phyloP scores from a whole-genome alignment of 2,329 filamentous ascomycete genomes.

The Thelonectria blattea region DNA sequence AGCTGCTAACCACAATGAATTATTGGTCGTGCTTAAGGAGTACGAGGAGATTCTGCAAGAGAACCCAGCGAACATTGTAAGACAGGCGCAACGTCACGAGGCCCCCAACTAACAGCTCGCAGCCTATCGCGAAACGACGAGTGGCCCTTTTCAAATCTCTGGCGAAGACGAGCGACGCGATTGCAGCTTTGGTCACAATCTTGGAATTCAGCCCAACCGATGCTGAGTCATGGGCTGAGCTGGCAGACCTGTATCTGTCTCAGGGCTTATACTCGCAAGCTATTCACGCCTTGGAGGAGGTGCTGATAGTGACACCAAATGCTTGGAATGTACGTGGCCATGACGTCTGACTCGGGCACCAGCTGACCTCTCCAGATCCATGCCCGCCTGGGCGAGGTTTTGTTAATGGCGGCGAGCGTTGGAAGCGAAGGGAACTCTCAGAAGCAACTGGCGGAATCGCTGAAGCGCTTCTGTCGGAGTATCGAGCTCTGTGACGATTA shows the following conservation, averaged over 20 bases:
- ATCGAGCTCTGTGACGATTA: conserved; percentile 95
- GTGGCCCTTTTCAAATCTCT: conserved; percentile 80
- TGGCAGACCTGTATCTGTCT: conserved; percentile 83
- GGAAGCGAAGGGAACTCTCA: conserved; percentile 48
- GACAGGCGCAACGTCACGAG: conserved; percentile 35
- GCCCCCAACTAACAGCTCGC: conserved; percentile 30
- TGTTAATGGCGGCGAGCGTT: conserved; percentile 70
- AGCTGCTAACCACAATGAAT: conserved; percentile 67
- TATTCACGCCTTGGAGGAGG: conserved; percentile 88
- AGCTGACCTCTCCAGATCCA: conserved; percentile 68
- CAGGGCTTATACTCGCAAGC: conserved; percentile 83
- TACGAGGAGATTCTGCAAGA: conserved; percentile 79
- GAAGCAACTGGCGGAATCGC: conserved; percentile 70
- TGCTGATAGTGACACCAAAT: conserved; percentile 84
- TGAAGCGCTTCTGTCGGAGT: conserved; percentile 87
- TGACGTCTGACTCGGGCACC: conserved; percentile 3
- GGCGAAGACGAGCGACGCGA: conserved; percentile 73
- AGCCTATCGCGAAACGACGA: conserved; percentile 86
- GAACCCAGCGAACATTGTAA: conserved; percentile 80
- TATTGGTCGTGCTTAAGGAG: conserved; percentile 74
- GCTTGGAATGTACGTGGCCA: conserved; percentile 82
- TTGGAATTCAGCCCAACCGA: conserved; percentile 88
- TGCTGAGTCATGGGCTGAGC: conserved; percentile 90
- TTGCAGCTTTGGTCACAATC: conserved; percentile 73
- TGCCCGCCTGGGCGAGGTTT: conserved; percentile 82